These are phyloP conservation scores for Agarophyton chilense DNA, from an alignment of 23 red algal genomes.

Conservation along the genomic window DNA sequence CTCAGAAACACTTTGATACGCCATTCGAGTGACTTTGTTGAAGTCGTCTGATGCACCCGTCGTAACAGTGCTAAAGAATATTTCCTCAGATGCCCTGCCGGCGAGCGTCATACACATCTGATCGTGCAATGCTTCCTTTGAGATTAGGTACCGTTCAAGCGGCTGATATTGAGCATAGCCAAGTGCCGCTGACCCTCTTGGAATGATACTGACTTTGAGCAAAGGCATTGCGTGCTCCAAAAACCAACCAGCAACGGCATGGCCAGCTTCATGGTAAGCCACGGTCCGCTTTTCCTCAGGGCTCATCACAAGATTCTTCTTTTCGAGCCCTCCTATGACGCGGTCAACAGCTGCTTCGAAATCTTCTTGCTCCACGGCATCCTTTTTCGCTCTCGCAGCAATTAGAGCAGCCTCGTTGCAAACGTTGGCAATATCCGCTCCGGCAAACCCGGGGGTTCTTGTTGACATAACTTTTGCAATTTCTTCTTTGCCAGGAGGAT, in stretches of 20 bases:
- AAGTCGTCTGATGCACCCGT: constrained; percentile 98
- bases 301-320: constrained; percentile 99
- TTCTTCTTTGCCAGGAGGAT: constrained; percentile 83
- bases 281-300: constrained; percentile 98
- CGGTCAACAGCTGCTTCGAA: constrained; percentile 96
- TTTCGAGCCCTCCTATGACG: constrained; percentile 97
- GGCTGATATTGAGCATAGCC: constrained; percentile 99
- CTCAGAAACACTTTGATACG: constrained; percentile 91
- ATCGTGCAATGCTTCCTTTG: constrained; percentile 82
- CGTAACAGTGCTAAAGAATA: constrained; percentile 92
- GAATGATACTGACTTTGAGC: constrained; percentile 98
- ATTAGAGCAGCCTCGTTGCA: constrained; percentile 98
- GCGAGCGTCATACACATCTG: constrained; percentile 98
- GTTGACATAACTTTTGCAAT: constrained; percentile 88
- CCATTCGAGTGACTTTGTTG: constrained; percentile 95
- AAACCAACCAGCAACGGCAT: constrained; percentile 99
- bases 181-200: constrained; percentile 89
- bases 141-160: constrained; percentile 80
- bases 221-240: constrained; percentile 95
- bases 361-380: constrained; percentile 74
- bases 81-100: constrained; percentile 95
- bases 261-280: constrained; percentile 99
- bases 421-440: constrained; percentile 98
- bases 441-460: constrained; percentile 92
- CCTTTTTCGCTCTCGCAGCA: constrained; percentile 80